Base-by-base conservation (phyloP, 352 stramenopile genomes). In the Discostella stelligera region DNA sequence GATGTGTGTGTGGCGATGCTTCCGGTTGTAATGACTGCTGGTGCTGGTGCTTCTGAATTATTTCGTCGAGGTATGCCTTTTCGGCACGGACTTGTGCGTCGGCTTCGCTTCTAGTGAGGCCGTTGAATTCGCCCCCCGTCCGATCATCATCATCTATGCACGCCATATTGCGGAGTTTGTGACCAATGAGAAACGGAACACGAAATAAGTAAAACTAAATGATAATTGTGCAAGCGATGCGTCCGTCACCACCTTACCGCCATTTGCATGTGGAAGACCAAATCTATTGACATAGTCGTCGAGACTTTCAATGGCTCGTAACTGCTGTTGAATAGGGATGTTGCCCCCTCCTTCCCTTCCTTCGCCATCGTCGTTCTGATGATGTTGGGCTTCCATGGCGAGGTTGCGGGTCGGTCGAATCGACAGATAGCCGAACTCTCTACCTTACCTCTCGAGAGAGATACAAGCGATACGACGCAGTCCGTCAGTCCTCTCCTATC, bases 211-310 rank as follows among this genome's bases (percentile, higher is more conserved):
- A n/a, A n/a, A n/a, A n/a, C n/a, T n/a, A n/a, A n/a, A n/a, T n/a
- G n/a, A 41, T 20, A 13, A 14, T 14, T 32, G 27, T 32, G 27
- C 27, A 32, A 5, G 30, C 37, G 21, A 66, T 39, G 44, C 9
- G 9, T 41, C 32, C 3, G 32, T 41, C n/a, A 20, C 37, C 13
- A 49, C 20, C 27, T 73, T 20, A 63, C 53, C 27, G 6, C 23
- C 20, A 25, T 72, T 59, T 13, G 44, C 20, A 41, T 25, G 32
- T 0, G 41, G 32, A 5, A 81, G 48, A n/a, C 74, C 74, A 63
- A 54, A 74, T 27, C 66, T 59, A 55, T 54, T 49, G 25, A 81
- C 50, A 53, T 81, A 81, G 59, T 81, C 74, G 5, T 81, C 74
- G 50, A 81, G 66, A 44, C 63, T 75, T 53, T 81, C 74, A 41